Base-by-base conservation (phyloP, 2,329 filamentous ascomycete genomes). In the Colletotrichum sp. region DNA sequence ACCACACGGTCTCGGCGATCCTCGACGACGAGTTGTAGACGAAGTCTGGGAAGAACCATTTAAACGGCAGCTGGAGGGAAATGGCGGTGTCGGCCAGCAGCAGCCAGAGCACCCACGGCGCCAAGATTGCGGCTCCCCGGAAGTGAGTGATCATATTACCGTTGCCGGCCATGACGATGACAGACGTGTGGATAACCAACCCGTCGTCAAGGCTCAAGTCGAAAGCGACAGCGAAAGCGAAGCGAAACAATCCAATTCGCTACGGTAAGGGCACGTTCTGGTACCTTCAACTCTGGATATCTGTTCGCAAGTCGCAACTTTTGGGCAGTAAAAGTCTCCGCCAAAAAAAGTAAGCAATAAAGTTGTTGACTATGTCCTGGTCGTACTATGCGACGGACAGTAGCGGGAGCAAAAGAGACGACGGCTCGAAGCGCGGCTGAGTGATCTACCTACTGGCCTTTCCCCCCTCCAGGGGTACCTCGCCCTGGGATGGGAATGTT, bases 1-100 rank as follows among this genome's bases (percentile, higher is more conserved):
- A 82, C 91, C 90, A 93, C 69, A 90, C 88, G 9, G 86, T 86
- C 78, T 82, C 86, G 52, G 91, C 91, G 75, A 92, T 86, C 44
- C 80, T 79, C 24, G 91, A 93, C 8, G 91, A 92, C 52, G 86
- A 78, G 78, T 89, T 79, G 82, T 92, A 92, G 68, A 89, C 87
- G 57, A 85, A 79, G 55, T 87, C 84, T 3, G 90, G 91, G 68
- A 85, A 84, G 72, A 90, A 75, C 72, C 84, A 83, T 78, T 86
- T 87, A 75, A 90, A 72, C 22, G 86, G 88, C 32, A 91, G 84
- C 55, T 91, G 84, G 10, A 87, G 78, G 13, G 88, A 90, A 66
- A 90, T 84, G 68, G 86, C 79, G 26, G 90, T 65, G 80, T 93
- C 90, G 79, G 89, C 88, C 52, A 88, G 74, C 74, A 89, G 82